Base-by-base conservation (phyloP, 2,329 filamentous ascomycete species). In the Gaeumannomyces sp. region DNA sequence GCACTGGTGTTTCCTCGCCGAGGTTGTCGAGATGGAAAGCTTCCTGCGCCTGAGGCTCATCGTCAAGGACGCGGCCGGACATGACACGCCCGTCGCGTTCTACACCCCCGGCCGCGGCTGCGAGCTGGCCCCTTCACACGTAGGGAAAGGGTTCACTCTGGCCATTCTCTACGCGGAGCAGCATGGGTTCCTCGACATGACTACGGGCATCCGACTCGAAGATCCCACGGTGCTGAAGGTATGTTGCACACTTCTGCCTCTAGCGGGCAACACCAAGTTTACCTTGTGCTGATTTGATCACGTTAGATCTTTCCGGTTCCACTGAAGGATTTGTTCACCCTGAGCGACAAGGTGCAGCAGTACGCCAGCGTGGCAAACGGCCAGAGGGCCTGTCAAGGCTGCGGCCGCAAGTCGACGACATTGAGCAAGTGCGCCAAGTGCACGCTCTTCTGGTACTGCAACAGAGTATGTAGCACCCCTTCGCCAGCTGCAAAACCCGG, bases 401-500 rank as follows among this genome's bases (percentile, higher is more conserved):
- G 53, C 53, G 25, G 53, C 53, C 53, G 53, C 22, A 22, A 57
- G 19, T 4, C 53, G 53, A 57, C 53, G 53, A 57, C 53, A 57
- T 57, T 27, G 53, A 57, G 25, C 22, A 57, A 57, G 53, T 57
- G 53, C 53, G 53, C 3, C 53, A 57, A 57, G 53, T 57, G 53
- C 53, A 57, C 53, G 22, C 53, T 57, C 53, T 57, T 57, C 53
- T 57, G 53, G 53, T 57, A 57, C 53, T 57, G 53, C 53, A 13
- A 57, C 53, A 57, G 22, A 57, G 53, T 57, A 57, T n/a, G 53
- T 57, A n/a, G 53, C 4, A n/a, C 25, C 53, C 25, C 53, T 57
- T 57, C 53, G 11, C 22, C 19, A 57, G 53, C 5, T 57, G 53
- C 53, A 57, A 57, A 57, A 33, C 25, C 25, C 53, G 53, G 53